Percentiles rank a stretch among this genome's conserved stretches.
Conservation (phyloP, 2,329 filamentous ascomycete species). For the Grosmannia serpens region DNA sequence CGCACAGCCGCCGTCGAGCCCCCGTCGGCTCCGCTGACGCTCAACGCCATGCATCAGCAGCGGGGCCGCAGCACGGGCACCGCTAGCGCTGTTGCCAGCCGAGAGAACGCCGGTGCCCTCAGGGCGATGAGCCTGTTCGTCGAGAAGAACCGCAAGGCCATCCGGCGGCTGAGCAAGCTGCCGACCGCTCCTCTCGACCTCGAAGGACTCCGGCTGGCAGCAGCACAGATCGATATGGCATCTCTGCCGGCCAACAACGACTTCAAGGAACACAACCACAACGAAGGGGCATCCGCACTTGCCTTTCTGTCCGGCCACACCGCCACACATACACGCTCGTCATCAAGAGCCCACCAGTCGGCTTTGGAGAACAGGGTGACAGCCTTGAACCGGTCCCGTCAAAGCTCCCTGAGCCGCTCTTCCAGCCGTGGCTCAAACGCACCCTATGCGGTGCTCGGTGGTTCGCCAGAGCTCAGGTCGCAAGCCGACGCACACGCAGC, state of each 20-base stretch:
- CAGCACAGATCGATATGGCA: not conserved
- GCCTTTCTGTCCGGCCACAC: too few species aligned
- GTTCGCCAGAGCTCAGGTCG: not conserved
- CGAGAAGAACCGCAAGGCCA: slow-evolving; percentile 29
- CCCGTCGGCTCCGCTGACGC: slow-evolving; percentile 12
- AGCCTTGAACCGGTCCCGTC: not conserved
- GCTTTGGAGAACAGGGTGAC: not conserved
- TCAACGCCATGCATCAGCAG: slow-evolving; percentile 5
- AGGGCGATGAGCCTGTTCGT: slow-evolving; percentile 33
- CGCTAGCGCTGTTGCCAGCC: not conserved
- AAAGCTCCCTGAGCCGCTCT: not conserved
- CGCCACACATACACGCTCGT: too few species aligned
- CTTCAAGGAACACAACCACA: too few species aligned
- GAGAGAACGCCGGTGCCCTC: slow-evolving; percentile 29
- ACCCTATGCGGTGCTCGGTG: not conserved
- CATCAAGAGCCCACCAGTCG: too few species aligned
- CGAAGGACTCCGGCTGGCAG: not conserved
- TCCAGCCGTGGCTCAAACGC: not conserved
- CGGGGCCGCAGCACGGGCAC: slow-evolving; percentile 3
- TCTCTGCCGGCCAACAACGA: not conserved
- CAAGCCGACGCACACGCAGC: not conserved
- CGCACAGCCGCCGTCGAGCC: slow-evolving; percentile 8
- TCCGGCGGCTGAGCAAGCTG: slow-evolving; percentile 29
- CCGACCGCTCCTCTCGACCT: slow-evolving; percentile 13
- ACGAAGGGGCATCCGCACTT: too few species aligned